phyloP scores from a whole-genome alignment of 192 early-diverging fungal genomes.

The Podochytrium sp. region DNA sequence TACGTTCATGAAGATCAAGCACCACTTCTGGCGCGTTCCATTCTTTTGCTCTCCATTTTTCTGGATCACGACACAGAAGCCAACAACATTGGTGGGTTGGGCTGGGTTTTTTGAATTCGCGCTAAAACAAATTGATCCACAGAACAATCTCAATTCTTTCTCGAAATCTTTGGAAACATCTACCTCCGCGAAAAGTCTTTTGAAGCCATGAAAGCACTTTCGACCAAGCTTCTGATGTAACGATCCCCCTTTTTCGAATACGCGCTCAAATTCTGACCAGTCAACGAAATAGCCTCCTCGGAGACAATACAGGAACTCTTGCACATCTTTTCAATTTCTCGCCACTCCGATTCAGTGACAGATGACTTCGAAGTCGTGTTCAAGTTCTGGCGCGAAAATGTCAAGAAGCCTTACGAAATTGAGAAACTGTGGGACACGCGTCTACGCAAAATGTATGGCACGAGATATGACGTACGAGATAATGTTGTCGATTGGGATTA shows the following conservation, averaged over 20 bases:
- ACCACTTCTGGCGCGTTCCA: conserved; percentile 44
- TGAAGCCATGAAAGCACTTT: conserved; percentile 26
- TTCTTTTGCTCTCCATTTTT: conserved; percentile 49
- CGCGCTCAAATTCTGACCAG: conserved; percentile 18
- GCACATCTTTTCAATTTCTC: conserved; percentile 47
- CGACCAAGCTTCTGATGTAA: conserved; percentile 44
- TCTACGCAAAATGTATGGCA: conserved; percentile 38
- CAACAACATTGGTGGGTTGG: conserved; percentile 29
- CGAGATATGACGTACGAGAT: conserved; percentile 55
- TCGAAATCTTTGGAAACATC: conserved; percentile 61
- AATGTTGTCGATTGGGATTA: conserved; percentile 65
- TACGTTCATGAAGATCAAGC: conserved; percentile 57
- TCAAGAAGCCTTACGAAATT: conserved; percentile 40
- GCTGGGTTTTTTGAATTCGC: background rate
- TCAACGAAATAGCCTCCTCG: conserved; percentile 36
- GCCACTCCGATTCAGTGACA: conserved; percentile 51
- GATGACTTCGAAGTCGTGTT: conserved; percentile 64
- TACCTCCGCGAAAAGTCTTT: conserved; percentile 46
- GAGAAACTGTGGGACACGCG: conserved; percentile 44
- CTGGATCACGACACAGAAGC: conserved; percentile 39
- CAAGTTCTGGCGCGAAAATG: conserved; percentile 55
- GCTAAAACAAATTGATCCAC: background rate
- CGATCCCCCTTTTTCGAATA: conserved; percentile 26
- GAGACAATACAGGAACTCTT: conserved; percentile 41
- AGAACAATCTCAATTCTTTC: conserved; percentile 51